Percentiles rank a stretch among this genome's conserved stretches.
phyloP scores from a whole-genome alignment of 2,329 filamentous ascomycete species.

The Plenodomus lindquistii region DNA sequence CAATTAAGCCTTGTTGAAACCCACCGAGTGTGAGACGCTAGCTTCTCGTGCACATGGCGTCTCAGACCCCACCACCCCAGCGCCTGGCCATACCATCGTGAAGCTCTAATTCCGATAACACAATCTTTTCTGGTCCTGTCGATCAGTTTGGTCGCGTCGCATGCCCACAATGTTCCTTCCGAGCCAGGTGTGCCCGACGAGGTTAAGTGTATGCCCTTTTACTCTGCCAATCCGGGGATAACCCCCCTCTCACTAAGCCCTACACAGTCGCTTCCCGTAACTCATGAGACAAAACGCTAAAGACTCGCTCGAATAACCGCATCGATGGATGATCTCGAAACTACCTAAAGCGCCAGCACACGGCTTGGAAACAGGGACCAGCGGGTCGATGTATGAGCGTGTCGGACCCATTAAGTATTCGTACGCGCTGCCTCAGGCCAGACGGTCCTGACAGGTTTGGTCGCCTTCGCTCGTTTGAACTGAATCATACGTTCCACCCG shows the following conservation, averaged over 20 bases:
- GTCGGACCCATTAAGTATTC: conserved; percentile 31
- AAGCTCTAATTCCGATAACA: conserved; percentile 32
- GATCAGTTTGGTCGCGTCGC: conserved; percentile 15
- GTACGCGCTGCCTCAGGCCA: conserved; percentile 29
- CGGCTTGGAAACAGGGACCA: conserved; percentile 32
- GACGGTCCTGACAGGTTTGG: conserved; percentile 37
- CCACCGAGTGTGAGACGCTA: conserved; percentile 26
- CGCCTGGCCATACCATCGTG: conserved; percentile 42
- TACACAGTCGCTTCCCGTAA: conserved; percentile 6
- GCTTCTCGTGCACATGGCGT: conserved; percentile 36
- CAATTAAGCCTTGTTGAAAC: conserved; percentile 30
- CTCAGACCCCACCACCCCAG: conserved; percentile 34
- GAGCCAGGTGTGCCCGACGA: conserved; percentile 27
- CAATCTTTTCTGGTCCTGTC: conserved; percentile 18
- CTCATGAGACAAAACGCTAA: conserved; percentile 27
- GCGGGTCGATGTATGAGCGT: conserved; percentile 19
- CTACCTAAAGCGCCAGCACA: conserved; percentile 10
- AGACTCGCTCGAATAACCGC: conserved; percentile 31
- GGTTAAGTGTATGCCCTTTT: conserved; percentile 22
- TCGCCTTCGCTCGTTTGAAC: conserved; percentile 29
- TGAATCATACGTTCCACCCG: conserved; percentile 22
- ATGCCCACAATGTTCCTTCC: conserved; percentile 19
- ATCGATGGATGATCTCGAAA: conserved; percentile 27
- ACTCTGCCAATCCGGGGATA: conserved; percentile 2
- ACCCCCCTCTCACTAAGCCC: not conserved